Percentiles rank a stretch among this genome's conserved stretches.
Conservation (phyloP, 2,329 filamentous ascomycete species). For the Tympanopsis confertula region DNA sequence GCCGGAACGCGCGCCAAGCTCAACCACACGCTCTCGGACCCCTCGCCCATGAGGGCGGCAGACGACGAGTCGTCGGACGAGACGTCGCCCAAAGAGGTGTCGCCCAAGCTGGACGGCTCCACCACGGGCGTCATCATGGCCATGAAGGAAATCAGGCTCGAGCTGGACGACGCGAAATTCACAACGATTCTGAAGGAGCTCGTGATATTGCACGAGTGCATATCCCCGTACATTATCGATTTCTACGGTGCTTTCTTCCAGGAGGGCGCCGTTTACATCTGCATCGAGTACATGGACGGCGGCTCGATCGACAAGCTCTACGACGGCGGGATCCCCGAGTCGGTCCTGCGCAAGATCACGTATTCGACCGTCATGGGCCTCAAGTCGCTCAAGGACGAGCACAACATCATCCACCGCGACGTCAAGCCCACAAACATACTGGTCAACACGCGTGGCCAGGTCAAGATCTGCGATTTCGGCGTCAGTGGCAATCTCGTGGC, state of each 20-base stretch:
- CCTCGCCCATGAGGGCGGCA: slow-evolving; percentile 15
- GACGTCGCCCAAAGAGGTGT: slow-evolving; percentile 11
- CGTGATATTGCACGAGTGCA: slow-evolving; percentile 86
- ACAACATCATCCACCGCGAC: slow-evolving; percentile 97
- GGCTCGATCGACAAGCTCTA: slow-evolving; percentile 97
- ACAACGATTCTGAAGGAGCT: slow-evolving; percentile 95
- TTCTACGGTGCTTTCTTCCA: slow-evolving; percentile 99
- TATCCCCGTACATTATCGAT: slow-evolving; percentile 93
- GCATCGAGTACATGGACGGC: slow-evolving; percentile 98
- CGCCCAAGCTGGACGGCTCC: slow-evolving; percentile 24
- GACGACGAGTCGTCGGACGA: slow-evolving; percentile 12
- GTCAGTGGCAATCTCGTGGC: slow-evolving; percentile 94
- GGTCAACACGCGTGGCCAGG: slow-evolving; percentile 75
- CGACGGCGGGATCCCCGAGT: slow-evolving; percentile 77
- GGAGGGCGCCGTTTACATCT: slow-evolving; percentile 97
- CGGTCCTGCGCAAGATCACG: slow-evolving; percentile 79
- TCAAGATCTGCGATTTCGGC: slow-evolving; percentile 98
- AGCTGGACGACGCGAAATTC: slow-evolving; percentile 94
- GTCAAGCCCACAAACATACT: slow-evolving; percentile 99
- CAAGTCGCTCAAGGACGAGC: slow-evolving; percentile 88
- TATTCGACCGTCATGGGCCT: slow-evolving; percentile 82
- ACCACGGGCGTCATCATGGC: slow-evolving; percentile 79
- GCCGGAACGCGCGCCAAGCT: slow-evolving; percentile 28
- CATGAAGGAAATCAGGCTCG: slow-evolving; percentile 96
- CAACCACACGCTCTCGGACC: slow-evolving; percentile 20